Percentiles rank a stretch among this genome's conserved stretches.
Evolutionary conservation across 2,329 filamentous ascomycete genomes (phyloP).

Genomic region (Claviceps purpurea): DNA sequence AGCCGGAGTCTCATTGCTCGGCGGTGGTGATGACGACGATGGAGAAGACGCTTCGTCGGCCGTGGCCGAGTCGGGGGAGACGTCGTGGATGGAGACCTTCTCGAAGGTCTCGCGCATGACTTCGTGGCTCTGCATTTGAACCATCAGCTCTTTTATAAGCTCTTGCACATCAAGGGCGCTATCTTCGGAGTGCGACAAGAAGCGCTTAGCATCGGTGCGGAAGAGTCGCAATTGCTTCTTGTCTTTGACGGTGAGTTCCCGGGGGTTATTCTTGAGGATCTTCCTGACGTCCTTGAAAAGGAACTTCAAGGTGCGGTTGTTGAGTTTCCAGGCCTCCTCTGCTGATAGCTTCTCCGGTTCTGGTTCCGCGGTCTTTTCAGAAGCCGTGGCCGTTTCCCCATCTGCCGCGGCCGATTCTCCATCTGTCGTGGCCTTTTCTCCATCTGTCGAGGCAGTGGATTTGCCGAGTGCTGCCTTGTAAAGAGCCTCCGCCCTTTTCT

Average conservation of each 20-base stretch:
- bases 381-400: slow-evolving; percentile 3
- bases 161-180: slow-evolving; percentile 16
- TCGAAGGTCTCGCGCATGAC: slow-evolving; percentile 17
- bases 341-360: slow-evolving; percentile 9
- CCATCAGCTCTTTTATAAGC: slow-evolving; percentile 19
- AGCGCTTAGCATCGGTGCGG: slow-evolving; percentile 47
- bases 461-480: slow-evolving; percentile 10
- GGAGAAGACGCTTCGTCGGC: slow-evolving; percentile 9
- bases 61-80: not conserved
- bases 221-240: slow-evolving; percentile 69
- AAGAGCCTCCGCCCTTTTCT: slow-evolving; percentile 15
- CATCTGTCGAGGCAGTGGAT: slow-evolving; percentile 1
- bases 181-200: slow-evolving; percentile 33
- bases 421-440: slow-evolving; percentile 6
- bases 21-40: not conserved
- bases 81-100: slow-evolving; percentile 13
- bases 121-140: slow-evolving; percentile 21
- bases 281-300: slow-evolving; percentile 20
- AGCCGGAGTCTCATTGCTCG: not conserved
- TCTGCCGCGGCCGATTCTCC: slow-evolving; percentile 9
- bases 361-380: not conserved
- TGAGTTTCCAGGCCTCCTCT: slow-evolving; percentile 14
- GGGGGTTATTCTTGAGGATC: slow-evolving; percentile 29
- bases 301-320: slow-evolving; percentile 14
- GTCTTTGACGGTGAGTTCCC: slow-evolving; percentile 49